A percentile compares a stretch with the other conserved stretches of the same genome.
These are phyloP conservation scores for Eruca vesicaria DNA, from an alignment of 441 rosid genomes.

Conservation along the genomic window DNA sequence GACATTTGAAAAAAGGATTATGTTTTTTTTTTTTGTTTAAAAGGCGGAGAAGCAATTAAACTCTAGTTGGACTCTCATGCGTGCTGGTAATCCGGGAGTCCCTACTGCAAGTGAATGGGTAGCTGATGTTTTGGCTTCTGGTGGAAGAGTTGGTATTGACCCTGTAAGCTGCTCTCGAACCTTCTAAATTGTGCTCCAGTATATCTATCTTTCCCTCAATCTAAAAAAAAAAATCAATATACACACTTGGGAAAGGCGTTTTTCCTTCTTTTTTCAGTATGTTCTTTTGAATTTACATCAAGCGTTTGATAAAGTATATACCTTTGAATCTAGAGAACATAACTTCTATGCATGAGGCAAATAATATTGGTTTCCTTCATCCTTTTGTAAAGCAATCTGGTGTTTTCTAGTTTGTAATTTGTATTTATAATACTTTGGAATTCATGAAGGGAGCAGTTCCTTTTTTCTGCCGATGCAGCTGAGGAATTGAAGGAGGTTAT, in stretches of 20 bases:
- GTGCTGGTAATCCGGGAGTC: conserved; percentile 86
- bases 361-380: background rate
- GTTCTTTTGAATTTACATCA: conserved; percentile 23
- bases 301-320: background rate
- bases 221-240: background rate
- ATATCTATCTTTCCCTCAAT: background rate
- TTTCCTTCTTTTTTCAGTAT: conserved; percentile 15
- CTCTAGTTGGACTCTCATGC: conserved; percentile 91
- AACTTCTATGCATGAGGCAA: background rate
- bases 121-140: conserved; percentile 79
- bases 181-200: conserved; percentile 16
- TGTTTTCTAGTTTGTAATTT: background rate
- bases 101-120: conserved; percentile 88
- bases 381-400: background rate
- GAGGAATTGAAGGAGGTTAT: conserved; percentile 88
- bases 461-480: conserved; percentile 90
- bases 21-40: conserved; percentile 21
- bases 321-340: background rate
- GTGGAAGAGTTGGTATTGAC: conserved; percentile 90
- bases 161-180: conserved; percentile 71
- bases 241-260: background rate
- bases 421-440: conserved; percentile 38
- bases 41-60: conserved; percentile 92
- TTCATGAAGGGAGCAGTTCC: conserved; percentile 97
- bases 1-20: background rate